Conservation (phyloP, 2,329 filamentous ascomycete species). For the Cryphonectria radicalis region DNA sequence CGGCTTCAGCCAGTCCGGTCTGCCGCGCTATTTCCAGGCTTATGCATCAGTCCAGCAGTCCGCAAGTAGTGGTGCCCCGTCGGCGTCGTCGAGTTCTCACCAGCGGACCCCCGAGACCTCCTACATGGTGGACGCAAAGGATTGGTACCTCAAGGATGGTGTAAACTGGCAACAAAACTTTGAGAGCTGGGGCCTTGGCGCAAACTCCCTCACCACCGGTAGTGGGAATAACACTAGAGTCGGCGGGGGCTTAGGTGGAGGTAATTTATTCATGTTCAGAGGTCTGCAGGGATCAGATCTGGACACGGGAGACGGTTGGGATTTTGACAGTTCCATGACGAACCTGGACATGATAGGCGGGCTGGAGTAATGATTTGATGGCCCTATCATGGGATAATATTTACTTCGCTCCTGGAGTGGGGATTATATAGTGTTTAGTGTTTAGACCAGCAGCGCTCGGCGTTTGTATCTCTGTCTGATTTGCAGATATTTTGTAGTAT, state of each 20-base stretch:
- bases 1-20: slow-evolving; percentile 32
- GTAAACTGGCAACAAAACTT: slow-evolving; percentile 64
- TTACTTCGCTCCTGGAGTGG: not conserved
- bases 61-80: slow-evolving; percentile 29
- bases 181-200: slow-evolving; percentile 53
- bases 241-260: slow-evolving; percentile 23
- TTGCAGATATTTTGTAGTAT: not conserved
- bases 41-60: slow-evolving; percentile 34
- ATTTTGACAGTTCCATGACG: slow-evolving; percentile 35
- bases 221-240: slow-evolving; percentile 6
- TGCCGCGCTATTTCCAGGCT: slow-evolving; percentile 38
- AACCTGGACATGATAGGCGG: slow-evolving; percentile 36
- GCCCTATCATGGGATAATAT: not conserved
- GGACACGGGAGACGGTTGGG: slow-evolving; percentile 33
- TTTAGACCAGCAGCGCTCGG: not conserved
- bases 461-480: not conserved
- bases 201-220: not conserved
- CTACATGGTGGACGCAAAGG: slow-evolving; percentile 54
- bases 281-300: slow-evolving; percentile 31
- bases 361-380: slow-evolving; percentile 33
- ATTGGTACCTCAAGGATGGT: slow-evolving; percentile 63
- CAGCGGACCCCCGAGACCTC: slow-evolving; percentile 37
- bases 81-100: slow-evolving; percentile 30
- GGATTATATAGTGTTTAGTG: not conserved
- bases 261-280: slow-evolving; percentile 37